Evolutionary conservation across 2,329 filamentous ascomycete genomes (phyloP), one percentile per base, ranked within the genome.

Genomic region (Aspergillus fischeri): DNA sequence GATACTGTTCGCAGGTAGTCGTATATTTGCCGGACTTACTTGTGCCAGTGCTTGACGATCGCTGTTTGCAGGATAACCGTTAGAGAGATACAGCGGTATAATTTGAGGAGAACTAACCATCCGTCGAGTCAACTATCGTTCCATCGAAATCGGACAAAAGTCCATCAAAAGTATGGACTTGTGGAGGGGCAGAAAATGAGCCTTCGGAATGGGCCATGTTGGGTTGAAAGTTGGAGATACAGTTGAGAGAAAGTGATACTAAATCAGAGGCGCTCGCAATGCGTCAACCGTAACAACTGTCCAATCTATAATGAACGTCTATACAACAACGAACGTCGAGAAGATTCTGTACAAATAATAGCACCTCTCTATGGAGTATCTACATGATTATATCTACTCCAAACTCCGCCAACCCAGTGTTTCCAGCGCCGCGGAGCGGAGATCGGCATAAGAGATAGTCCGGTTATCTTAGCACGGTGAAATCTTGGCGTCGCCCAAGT

Each of bases 21-120:
- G 5, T 28, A 5, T 32, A 35, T 42, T 14, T 42, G 14, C 52
- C 24, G n/a, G n/a, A 75, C 79, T 67, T 71, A 84, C 81, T 77
- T 77, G 63, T 83, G 78, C 85, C 85, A 88, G 71, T 86, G 80
- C 69, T 86, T 86, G 60, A 85, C 76, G 49, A 88, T 84, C n/a
- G 85, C 84, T 77, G 53, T 73, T 70, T 10, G 75, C 79, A 7
- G 73, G 76, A 58, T 83, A 25, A 25, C 79, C 80, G 42, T 78
- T 80, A 64, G 80, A 73, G 71, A 73, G 53, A 17, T 56, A 51
- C 28, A 24, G 56, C 21, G n/a, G 42, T 35, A 57, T 32, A 32
- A 29, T 20, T 21, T 10, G 11, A 10, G 49, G 29, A 44, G 51
- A 7, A 58, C 68, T 60, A 62, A 77, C 74, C 77, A 63, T 74